Base-by-base conservation (phyloP, 345 rosid genomes). In the Murraya koenigii region DNA sequence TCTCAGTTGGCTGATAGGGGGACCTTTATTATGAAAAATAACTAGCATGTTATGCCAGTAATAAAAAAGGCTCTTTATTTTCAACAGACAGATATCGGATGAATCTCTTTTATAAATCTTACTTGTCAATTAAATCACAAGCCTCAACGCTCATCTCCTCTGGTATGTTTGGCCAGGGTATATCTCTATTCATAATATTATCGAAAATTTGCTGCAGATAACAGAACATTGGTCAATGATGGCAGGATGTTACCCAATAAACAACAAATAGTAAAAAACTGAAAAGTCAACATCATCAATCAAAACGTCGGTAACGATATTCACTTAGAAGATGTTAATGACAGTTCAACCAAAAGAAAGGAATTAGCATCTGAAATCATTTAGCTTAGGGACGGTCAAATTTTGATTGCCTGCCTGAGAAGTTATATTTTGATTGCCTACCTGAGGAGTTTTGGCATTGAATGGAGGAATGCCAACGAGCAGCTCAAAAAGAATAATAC, bases 401-500 rank as follows among this genome's bases (percentile, higher is more conserved):
- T 33, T 63, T 36, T 61, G 67, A 52, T 72, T 72, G 63, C 84
- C 19, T 79, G 92, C 98, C 91, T 92, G 99, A 64, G 98, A n/a
- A 49, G n/a, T 63, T 5, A n/a, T 33, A 56, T 33, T 63, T 36
- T 61, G 67, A 52, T 72, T 72, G 63, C 84, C 19, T 79, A 94
- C 98, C 91, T 92, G 99, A 64, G 98, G 97, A 79, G 88, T 85
- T 86, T 86, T 91, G 74, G 98, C 98, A 86, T 94, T 94, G 86
- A 96, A 96, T 70, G 98, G 98, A 55, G 99, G 98, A 56, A 94
- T 82, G 47, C 99, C 98, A 10, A 94, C 95, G 49, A 96, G 92
- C 85, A 96, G 54, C 89, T 96, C 98, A 84, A 87, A 96, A 61
- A 94, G 97, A 85, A 94, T 91, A 67, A 96, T 77, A 58, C 99